Conservation (phyloP, 1,139 yeast species). For the Suhomyces chickasaworum region DNA sequence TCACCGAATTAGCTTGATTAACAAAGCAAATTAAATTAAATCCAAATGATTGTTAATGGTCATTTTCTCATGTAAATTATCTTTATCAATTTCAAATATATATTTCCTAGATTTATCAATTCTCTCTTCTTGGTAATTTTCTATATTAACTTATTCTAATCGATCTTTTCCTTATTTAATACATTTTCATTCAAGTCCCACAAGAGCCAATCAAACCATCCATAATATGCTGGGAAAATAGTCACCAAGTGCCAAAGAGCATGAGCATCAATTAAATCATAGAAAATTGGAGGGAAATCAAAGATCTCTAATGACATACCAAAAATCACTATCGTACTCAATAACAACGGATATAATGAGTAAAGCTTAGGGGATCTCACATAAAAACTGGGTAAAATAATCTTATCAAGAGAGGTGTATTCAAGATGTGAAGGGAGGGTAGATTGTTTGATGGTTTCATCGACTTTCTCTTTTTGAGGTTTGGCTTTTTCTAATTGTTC, state of each 20-base stretch:
- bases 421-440: slow-evolving; percentile 26
- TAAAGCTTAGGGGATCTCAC: slow-evolving; percentile 41
- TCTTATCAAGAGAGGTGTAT: slow-evolving; percentile 26
- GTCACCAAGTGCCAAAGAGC: slow-evolving; percentile 89
- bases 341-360: slow-evolving; percentile 44
- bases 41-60: no score
- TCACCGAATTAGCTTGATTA: no score
- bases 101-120: no score
- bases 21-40: no score
- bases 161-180: slow-evolving; percentile 19
- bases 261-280: slow-evolving; percentile 82
- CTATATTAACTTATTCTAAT: no score
- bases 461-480: slow-evolving; percentile 7
- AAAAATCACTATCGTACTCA: slow-evolving; percentile 53
- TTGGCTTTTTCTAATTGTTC: slow-evolving; percentile 20
- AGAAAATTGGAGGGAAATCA: slow-evolving; percentile 75
- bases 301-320: slow-evolving; percentile 89
- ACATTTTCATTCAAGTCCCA: slow-evolving; percentile 49
- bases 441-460: slow-evolving; percentile 2
- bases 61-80: no score
- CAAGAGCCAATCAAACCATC: slow-evolving; percentile 52
- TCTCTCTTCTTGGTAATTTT: no score
- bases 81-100: no score
- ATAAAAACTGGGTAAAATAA: slow-evolving; percentile 38
- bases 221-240: slow-evolving; percentile 56